Conservation (phyloP, 2,329 filamentous ascomycete genomes). For the Talaromyces verruculosus region DNA sequence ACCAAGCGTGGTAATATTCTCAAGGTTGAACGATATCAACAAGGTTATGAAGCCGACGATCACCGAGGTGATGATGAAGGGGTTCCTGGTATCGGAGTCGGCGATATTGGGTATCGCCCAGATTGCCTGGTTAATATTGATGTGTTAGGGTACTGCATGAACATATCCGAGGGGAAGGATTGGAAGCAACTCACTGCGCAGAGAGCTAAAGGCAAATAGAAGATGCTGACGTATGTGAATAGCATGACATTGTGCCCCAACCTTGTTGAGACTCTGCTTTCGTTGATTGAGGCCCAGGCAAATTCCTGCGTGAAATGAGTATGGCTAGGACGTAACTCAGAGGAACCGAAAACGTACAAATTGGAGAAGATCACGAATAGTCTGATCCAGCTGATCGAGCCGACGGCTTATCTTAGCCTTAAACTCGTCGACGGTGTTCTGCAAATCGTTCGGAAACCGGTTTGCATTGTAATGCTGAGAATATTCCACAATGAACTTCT, state of each 20-base stretch:
- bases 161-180: too few relatives aligned
- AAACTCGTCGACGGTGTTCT: not conserved
- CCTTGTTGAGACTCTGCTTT: not conserved
- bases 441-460: not conserved
- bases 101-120: not conserved
- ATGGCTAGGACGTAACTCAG: not conserved
- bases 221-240: not conserved
- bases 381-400: constrained; percentile 9
- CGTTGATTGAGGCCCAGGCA: constrained; percentile 1
- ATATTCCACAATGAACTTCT: not conserved
- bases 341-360: not conserved
- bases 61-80: not conserved
- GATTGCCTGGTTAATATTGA: too few relatives aligned
- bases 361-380: constrained; percentile 9
- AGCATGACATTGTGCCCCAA: not conserved
- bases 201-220: not conserved
- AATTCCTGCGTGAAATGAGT: not conserved
- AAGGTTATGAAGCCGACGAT: not conserved
- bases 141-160: too few relatives aligned
- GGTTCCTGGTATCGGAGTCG: not conserved
- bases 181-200: not conserved
- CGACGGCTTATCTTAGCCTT: not conserved
- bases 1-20: not conserved
- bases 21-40: constrained; percentile 3
- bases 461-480: not conserved